phyloP scores from a whole-genome alignment of 2,329 filamentous ascomycete genomes.

The Aspergillus quadricinctus region DNA sequence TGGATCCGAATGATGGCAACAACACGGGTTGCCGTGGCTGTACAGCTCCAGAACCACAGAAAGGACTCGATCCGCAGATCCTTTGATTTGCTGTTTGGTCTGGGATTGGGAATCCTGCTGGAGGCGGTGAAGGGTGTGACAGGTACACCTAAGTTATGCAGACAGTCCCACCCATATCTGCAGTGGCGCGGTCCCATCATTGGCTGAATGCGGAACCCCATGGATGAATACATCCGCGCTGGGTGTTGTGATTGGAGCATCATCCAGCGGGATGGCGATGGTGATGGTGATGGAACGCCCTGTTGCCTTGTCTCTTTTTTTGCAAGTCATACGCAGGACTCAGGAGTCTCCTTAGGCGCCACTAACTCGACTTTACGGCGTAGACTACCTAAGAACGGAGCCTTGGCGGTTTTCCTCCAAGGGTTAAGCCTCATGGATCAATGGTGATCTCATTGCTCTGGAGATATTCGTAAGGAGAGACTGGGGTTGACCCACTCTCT shows the following conservation, averaged over 20 bases:
- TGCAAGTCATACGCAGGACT: not conserved
- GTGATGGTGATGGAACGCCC: conserved; percentile 1
- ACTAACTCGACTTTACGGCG: too few relatives aligned
- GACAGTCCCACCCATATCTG: conserved; percentile 4
- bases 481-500: not conserved
- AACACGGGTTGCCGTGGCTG: conserved; percentile 6
- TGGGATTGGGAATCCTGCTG: not conserved
- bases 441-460: not conserved
- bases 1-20: not conserved
- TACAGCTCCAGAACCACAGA: not conserved
- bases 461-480: not conserved
- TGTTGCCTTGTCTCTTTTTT: not conserved
- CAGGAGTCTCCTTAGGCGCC: not conserved
- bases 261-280: not conserved
- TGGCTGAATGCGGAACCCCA: conserved; percentile 3
- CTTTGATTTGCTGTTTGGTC: conserved; percentile 8
- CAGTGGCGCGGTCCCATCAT: not conserved
- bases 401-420: not conserved
- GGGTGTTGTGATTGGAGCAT: conserved; percentile 2
- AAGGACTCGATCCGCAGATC: conserved; percentile 1
- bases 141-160: conserved; percentile 3
- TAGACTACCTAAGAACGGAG: too few relatives aligned
- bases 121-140: conserved; percentile 18
- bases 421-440: not conserved
- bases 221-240: conserved; percentile 5